Base-by-base conservation (phyloP, 1,284 basidiomycete genomes). In the Cryptococcus jaspeensis region DNA sequence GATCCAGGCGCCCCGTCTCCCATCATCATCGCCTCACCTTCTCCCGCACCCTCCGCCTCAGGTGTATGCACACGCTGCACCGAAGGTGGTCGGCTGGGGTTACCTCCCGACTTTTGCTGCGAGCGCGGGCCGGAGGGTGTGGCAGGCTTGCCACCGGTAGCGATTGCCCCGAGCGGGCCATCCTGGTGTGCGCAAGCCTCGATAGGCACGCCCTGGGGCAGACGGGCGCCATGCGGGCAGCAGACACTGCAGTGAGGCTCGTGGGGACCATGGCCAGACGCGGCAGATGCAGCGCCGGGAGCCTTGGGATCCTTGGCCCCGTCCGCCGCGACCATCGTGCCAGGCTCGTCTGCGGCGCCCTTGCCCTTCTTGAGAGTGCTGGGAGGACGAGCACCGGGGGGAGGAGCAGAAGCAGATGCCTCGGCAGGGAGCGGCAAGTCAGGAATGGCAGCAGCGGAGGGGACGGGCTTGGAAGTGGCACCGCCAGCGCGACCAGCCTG, bases 171-270 rank as follows among this genome's bases (percentile, higher is more conserved):
- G 7, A 54, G 39, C 16, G 51, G 51, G 22, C 62, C 65, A 52
- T 60, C 60, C 61, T 72, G 68, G 59, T 72, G 70, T 5, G 60
- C 65, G 44, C 68, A 70, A 2, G 66, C 58, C 28, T 61, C 63
- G 40, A 64, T 57, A 15, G 69, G 65, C 46, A 60, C 47, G 2
- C 64, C 62, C 15, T 46, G 50, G 22, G 49, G 47, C 11, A 60
- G 58, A 36, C 56, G 58, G 5, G 66, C 63, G 18, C 59, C 66
- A 51, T 59, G 40, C 9, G 70, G 70, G 61, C 68, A 72, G 52
- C 70, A 72, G 38, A 66, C 61, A 35, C 58, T 53, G 50, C 70
- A 70, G 43, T 72, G 69, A 13, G 61, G 63, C 42, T 66, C 65
- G 1, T 57, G 45, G 12, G 53, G 51, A 22, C 51, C 51, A 37